Conservation (phyloP, 2,329 filamentous ascomycete genomes). For the Ascochyta koolunga region DNA sequence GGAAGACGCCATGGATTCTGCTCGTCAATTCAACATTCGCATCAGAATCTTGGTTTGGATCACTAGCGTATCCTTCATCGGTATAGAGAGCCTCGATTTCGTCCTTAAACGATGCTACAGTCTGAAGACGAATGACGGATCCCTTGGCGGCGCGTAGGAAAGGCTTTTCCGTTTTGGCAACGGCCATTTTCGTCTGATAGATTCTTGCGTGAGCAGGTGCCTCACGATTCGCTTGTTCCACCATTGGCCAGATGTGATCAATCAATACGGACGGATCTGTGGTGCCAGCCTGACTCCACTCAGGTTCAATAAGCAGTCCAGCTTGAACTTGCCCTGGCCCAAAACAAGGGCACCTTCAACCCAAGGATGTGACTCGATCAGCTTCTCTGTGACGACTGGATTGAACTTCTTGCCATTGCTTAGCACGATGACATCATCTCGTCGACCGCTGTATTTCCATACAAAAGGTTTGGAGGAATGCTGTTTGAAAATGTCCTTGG, state of each 20-base stretch:
- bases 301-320: conserved; percentile 30
- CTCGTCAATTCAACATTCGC: neutral
- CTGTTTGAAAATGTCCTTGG: conserved; percentile 23
- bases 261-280: conserved; percentile 15
- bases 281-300: neutral
- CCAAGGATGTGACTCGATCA: conserved; percentile 15
- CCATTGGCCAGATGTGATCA: conserved; percentile 29
- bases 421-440: conserved; percentile 43
- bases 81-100: conserved; percentile 33
- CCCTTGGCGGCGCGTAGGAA: conserved; percentile 34
- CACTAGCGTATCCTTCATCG: conserved; percentile 5
- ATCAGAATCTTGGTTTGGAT: neutral
- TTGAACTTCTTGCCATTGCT: conserved; percentile 40
- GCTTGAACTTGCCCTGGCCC: conserved; percentile 28
- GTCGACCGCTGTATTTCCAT: conserved; percentile 38
- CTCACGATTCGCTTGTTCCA: conserved; percentile 28
- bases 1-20: conserved; percentile 1
- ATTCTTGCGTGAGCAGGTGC: conserved; percentile 34
- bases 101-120: conserved; percentile 23
- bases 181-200: conserved; percentile 17
- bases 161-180: conserved; percentile 18
- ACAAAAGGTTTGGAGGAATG: conserved; percentile 23
- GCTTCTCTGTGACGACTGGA: conserved; percentile 27
- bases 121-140: conserved; percentile 29
- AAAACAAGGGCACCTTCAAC: conserved; percentile 27